Conservation (phyloP, 306 rosid genomes). For the Dryas octopetala region DNA sequence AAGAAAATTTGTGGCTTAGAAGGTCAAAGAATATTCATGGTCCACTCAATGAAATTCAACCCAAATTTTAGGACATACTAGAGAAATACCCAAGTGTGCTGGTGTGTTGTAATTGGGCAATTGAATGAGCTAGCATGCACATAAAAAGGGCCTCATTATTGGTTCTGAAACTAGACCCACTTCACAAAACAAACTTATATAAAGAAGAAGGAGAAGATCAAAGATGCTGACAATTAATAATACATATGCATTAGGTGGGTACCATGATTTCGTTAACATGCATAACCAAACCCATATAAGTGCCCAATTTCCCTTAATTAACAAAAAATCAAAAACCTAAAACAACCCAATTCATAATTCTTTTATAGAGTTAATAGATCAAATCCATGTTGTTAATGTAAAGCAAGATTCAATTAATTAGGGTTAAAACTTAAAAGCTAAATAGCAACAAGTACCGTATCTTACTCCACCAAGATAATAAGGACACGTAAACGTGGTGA, state of each 20-base stretch:
- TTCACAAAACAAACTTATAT: background rate
- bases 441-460: slow-evolving; percentile 9
- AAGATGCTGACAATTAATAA: background rate
- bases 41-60: background rate
- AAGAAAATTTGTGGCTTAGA: background rate
- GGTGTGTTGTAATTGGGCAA: slow-evolving; percentile 8
- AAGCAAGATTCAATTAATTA: slow-evolving; percentile 13
- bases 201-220: background rate
- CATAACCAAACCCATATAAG: slow-evolving; percentile 16
- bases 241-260: background rate
- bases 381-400: slow-evolving; percentile 9
- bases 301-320: slow-evolving; percentile 1
- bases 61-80: background rate
- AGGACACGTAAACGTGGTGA: slow-evolving; percentile 66
- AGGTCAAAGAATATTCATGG: background rate
- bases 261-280: background rate
- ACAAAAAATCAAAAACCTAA: background rate
- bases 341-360: background rate
- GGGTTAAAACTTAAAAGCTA: slow-evolving; percentile 25
- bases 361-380: too few relatives aligned
- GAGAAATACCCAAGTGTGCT: slow-evolving; percentile 1
- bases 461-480: slow-evolving; percentile 21
- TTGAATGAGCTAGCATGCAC: slow-evolving; percentile 2
- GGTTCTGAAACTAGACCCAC: slow-evolving; percentile 14
- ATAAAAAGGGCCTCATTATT: background rate